phyloP scores from a whole-genome alignment of 192 early-diverging fungal genomes.

The Coemansia sp. region DNA sequence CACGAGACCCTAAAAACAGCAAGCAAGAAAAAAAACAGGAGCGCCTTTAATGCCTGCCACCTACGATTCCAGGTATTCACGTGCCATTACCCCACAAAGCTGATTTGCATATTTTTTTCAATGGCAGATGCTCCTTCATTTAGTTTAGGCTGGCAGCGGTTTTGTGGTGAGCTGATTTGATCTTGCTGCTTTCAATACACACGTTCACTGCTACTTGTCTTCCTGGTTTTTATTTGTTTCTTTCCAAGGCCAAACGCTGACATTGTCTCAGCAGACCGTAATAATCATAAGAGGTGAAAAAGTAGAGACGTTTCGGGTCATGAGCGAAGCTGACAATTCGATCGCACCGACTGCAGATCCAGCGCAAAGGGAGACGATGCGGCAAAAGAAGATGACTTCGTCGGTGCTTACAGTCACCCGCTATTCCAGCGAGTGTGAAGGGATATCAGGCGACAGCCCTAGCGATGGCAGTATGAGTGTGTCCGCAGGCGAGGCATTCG shows the following conservation, averaged over 20 bases:
- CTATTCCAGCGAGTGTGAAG: constrained; percentile 4
- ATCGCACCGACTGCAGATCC: neutral
- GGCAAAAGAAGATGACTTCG: constrained; percentile 42
- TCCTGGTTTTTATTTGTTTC: neutral
- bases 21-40: neutral
- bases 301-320: neutral
- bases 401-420: constrained; percentile 35
- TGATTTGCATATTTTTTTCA: neutral
- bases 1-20: neutral
- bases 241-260: neutral
- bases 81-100: constrained; percentile 11
- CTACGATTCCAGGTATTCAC: neutral
- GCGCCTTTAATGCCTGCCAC: neutral
- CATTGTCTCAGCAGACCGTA: neutral
- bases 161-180: neutral
- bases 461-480: neutral
- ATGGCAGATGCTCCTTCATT: neutral
- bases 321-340: constrained; percentile 13
- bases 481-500: constrained; percentile 55
- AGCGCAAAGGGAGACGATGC: constrained; percentile 11
- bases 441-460: neutral
- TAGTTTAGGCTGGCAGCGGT: neutral
- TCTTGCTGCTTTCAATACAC: neutral
- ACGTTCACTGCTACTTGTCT: neutral
- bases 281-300: neutral